Evolutionary conservation across 23 red algal species (phyloP).

Genomic region (Gracilaria domingensis): DNA sequence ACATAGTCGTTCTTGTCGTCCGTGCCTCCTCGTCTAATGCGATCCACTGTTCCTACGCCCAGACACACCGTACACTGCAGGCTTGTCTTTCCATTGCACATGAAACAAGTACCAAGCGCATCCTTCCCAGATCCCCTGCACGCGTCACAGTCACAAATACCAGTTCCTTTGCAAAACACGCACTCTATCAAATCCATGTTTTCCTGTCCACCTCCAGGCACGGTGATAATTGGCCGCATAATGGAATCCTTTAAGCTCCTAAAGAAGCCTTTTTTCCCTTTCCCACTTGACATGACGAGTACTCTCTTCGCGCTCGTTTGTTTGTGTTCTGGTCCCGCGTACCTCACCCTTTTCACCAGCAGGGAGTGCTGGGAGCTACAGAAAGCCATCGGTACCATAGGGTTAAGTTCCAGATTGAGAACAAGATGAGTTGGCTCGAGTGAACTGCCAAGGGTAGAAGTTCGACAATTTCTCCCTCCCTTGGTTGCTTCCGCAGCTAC

Average conservation of each 20-base stretch:
- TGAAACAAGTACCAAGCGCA: conserved; percentile 73
- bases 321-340: too few species aligned
- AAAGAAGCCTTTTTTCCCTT: conserved; percentile 24
- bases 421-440: too few species aligned
- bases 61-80: conserved; percentile 63
- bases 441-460: too few species aligned
- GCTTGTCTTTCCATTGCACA: conserved; percentile 48
- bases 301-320: not conserved
- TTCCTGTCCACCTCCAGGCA: conserved; percentile 26
- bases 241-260: conserved; percentile 33
- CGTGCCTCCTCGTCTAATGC: conserved; percentile 60
- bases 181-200: conserved; percentile 36
- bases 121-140: conserved; percentile 55
- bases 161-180: conserved; percentile 56
- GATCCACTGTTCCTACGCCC: conserved; percentile 70
- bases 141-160: conserved; percentile 34
- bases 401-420: too few species aligned
- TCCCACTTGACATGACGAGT: not conserved
- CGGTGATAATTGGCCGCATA: conserved; percentile 46
- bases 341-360: too few species aligned
- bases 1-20: conserved; percentile 59
- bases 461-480: too few species aligned
- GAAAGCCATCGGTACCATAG: too few species aligned
- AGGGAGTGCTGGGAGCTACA: too few species aligned
- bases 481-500: too few species aligned